These are phyloP conservation scores for Yamadazyma blattariae DNA, from an alignment of 1,139 yeast genomes.

Conservation along the genomic window DNA sequence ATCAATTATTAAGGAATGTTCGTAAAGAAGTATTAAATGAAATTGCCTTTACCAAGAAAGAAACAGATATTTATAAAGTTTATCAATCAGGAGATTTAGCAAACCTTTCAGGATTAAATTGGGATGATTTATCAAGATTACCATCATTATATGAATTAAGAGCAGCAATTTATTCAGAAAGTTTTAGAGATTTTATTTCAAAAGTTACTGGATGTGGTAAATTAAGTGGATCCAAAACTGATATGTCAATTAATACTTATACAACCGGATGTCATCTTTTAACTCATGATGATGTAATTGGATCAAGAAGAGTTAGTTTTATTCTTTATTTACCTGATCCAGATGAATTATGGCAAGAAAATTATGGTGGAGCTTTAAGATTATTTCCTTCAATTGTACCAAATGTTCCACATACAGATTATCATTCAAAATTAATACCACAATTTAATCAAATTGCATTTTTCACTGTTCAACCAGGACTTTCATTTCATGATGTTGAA, in stretches of 20 bases:
- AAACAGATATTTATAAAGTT: conserved; percentile 95
- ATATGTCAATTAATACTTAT: conserved; percentile 88
- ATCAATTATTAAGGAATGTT: conserved; percentile 71
- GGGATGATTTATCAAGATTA: conserved; percentile 69
- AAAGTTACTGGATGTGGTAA: conserved; percentile 85
- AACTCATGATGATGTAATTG: conserved; percentile 97
- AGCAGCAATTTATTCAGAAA: conserved; percentile 82
- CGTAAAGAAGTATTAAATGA: conserved; percentile 79
- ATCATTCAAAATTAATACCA: conserved; percentile 69
- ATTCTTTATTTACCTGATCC: conserved; percentile 93
- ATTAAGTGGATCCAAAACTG: conserved; percentile 84
- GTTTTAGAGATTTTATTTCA: conserved; percentile 81
- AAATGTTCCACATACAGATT: conserved; percentile 86
- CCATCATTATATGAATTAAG: conserved; percentile 75
- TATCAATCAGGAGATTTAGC: conserved; percentile 95
- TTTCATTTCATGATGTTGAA: conserved; percentile 96
- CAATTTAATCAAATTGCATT: conserved; percentile 95
- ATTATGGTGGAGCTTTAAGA: conserved; percentile 90
- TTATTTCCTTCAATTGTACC: conserved; percentile 84
- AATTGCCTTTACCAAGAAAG: conserved; percentile 89
- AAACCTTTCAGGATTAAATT: conserved; percentile 80
- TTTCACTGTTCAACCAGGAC: conserved; percentile 94
- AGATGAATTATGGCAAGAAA: conserved; percentile 78
- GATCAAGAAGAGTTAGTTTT: conserved; percentile 89
- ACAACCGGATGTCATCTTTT: conserved; percentile 90